Percentiles rank a stretch among this genome's conserved stretches.
Evolutionary conservation across 2,329 filamentous ascomycete species (phyloP).

Genomic region (Calonectria naviculata): DNA sequence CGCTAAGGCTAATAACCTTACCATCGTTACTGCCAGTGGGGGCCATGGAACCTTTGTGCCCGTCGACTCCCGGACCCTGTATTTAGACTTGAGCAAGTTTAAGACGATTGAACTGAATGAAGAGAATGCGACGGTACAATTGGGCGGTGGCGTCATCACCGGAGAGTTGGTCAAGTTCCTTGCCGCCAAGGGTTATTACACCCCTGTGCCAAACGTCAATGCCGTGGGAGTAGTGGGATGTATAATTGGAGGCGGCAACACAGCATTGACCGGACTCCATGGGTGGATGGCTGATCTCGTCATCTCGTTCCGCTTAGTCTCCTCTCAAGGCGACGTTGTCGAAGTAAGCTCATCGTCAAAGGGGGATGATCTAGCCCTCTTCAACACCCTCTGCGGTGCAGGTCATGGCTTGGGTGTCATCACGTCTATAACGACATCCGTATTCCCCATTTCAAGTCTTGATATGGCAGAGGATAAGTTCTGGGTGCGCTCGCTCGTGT

Average conservation of each 20-base stretch:
- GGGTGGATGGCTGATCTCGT: slow-evolving; percentile 48
- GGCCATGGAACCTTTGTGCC: slow-evolving; percentile 46
- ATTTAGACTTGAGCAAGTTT: slow-evolving; percentile 48
- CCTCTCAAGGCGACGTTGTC: slow-evolving; percentile 24
- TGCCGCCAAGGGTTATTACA: slow-evolving; percentile 44
- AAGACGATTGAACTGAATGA: slow-evolving; percentile 43
- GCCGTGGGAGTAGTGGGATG: slow-evolving; percentile 41
- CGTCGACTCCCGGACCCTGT: slow-evolving; percentile 41
- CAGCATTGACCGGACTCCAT: slow-evolving; percentile 41
- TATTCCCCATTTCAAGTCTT: slow-evolving; percentile 38
- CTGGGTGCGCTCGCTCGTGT: slow-evolving; percentile 46
- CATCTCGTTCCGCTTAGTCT: slow-evolving; percentile 42
- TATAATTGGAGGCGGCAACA: slow-evolving; percentile 42
- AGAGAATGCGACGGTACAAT: slow-evolving; percentile 29
- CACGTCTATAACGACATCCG: slow-evolving; percentile 39
- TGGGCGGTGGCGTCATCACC: slow-evolving; percentile 44
- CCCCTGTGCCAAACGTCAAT: slow-evolving; percentile 41
- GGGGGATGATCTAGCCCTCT: slow-evolving; percentile 41
- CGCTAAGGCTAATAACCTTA: slow-evolving; percentile 42
- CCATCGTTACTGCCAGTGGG: slow-evolving; percentile 42
- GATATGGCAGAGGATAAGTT: slow-evolving; percentile 42
- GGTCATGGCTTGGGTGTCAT: slow-evolving; percentile 49
- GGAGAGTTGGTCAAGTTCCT: slow-evolving; percentile 41
- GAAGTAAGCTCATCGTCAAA: slow-evolving; percentile 23
- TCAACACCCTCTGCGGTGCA: slow-evolving; percentile 46